Percentiles rank a stretch among this genome's conserved stretches.
Evolutionary conservation across 495 filamentous ascomycete genomes (phyloP).

Genomic region (Bryoglossum gracile): DNA sequence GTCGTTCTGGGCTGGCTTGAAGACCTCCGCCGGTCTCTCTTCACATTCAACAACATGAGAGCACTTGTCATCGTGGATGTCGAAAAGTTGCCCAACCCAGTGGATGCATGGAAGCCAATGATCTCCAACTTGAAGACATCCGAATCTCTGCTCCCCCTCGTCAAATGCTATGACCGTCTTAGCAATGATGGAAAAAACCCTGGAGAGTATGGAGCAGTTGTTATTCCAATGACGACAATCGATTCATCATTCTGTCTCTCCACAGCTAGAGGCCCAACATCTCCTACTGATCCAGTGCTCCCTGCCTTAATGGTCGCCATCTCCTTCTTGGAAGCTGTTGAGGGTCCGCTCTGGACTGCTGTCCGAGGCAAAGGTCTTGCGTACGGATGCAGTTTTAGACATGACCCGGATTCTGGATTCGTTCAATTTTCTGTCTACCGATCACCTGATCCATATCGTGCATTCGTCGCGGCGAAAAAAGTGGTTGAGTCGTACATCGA

Average conservation of each 20-base stretch:
- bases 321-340: conserved; percentile 85
- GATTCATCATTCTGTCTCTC: conserved; percentile 86
- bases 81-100: conserved; percentile 65
- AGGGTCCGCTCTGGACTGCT: conserved; percentile 89
- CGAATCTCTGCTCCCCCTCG: conserved; percentile 31
- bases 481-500: conserved; percentile 65
- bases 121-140: conserved; percentile 21
- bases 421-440: conserved; percentile 79
- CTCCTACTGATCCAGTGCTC: conserved; percentile 66
- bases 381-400: conserved; percentile 72
- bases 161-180: conserved; percentile 48
- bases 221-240: conserved; percentile 86
- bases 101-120: conserved; percentile 76
- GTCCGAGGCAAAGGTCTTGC: conserved; percentile 88
- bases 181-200: conserved; percentile 64
- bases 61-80: conserved; percentile 78
- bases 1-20: conserved; percentile 68
- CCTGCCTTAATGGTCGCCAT: conserved; percentile 81
- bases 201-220: conserved; percentile 60
- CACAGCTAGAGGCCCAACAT: conserved; percentile 64
- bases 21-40: conserved; percentile 63
- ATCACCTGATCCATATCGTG: conserved; percentile 82
- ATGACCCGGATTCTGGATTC: conserved; percentile 69
- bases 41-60: conserved; percentile 75
- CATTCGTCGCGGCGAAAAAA: conserved; percentile 66